Base-by-base conservation (phyloP, 805 yeast species). In the Ogataea minuta region DNA sequence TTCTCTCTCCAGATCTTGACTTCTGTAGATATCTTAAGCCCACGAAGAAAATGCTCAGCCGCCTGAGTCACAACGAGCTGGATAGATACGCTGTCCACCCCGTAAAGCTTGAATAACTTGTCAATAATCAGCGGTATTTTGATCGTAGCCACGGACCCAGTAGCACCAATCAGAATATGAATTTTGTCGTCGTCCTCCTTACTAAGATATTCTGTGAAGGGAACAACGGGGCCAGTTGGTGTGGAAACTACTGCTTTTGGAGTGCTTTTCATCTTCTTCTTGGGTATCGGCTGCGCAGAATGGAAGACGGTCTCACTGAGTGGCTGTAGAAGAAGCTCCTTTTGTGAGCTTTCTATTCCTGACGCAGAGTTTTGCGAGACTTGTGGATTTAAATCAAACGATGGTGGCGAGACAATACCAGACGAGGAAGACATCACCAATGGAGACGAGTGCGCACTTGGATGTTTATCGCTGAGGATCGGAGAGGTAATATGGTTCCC, bases 91-190 rank as follows among this genome's bases (percentile, higher is more conserved):
- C 78, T 79, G 33, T 78, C 77, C 6, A 67, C 77, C 4, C 89
- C 86, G 62, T 85, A 91, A 6, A 83, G 71, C 60, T 87, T 86
- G 58, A 81, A 83, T 34, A 93, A 71, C 59, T 88, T 87, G 56
- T 84, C 95, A 48, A 93, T 87, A 27, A 93, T 88, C 49, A 84
- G 62, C 0, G 96, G 96, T 15, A 93, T 81, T 61, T 93, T 93
- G 47, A 93, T 88, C 2, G 98, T 87, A 4, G 99, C 99, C 3
- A 93, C 97, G 2, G 95, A 85, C 1, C 99, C 99, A 1, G 98
- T 87, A 13, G 95, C 95, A 13, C 95, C 99, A 29, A 93, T 70
- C 41, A 93, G 68, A 30, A 93, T 81, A 61, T 93, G 99, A 41
- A 87, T 71, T 56, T 89, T 90, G 30, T 81, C 84, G 58, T 87